Evolutionary conservation across 225 moss, liverwort and hornwort genomes (phyloP).

Genomic region (Marchantia paleacea): DNA sequence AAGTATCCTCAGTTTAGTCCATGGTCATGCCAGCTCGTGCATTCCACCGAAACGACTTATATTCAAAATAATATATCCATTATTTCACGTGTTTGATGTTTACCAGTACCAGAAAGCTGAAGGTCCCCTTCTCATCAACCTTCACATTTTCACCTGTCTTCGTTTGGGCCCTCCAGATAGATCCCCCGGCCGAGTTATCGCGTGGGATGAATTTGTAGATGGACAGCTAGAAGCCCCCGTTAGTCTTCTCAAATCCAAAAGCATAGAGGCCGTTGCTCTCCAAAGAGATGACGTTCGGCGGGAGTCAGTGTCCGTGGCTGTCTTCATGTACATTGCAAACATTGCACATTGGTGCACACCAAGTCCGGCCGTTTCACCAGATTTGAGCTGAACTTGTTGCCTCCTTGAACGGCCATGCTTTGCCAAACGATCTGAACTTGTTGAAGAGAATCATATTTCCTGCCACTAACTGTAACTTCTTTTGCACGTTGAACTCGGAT

Average conservation of each 20-base stretch:
- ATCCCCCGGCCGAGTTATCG: too few relatives aligned
- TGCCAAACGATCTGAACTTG: neutral
- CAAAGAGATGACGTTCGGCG: neutral
- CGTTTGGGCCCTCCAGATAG: too few relatives aligned
- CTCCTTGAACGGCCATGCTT: too few relatives aligned
- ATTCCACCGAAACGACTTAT: too few relatives aligned
- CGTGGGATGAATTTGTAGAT: neutral
- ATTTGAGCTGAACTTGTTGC: neutral
- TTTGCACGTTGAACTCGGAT: neutral
- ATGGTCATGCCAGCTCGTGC: too few relatives aligned
- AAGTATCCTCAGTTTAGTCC: too few relatives aligned
- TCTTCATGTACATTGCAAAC: neutral
- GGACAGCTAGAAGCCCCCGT: neutral
- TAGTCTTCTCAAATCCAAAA: conserved; percentile 1
- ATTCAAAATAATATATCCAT: too few relatives aligned
- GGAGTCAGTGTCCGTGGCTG: neutral
- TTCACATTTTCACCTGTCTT: too few relatives aligned
- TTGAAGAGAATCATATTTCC: conserved; percentile 15
- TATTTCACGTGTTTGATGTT: too few relatives aligned
- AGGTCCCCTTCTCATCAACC: too few relatives aligned
- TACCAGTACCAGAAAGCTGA: too few relatives aligned
- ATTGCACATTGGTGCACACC: neutral
- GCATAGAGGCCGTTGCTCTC: conserved; percentile 1
- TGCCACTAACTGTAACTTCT: neutral
- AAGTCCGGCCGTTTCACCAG: neutral